Base-by-base conservation (phyloP, 2,329 filamentous ascomycete species). In the Talaromyces verruculosus region DNA sequence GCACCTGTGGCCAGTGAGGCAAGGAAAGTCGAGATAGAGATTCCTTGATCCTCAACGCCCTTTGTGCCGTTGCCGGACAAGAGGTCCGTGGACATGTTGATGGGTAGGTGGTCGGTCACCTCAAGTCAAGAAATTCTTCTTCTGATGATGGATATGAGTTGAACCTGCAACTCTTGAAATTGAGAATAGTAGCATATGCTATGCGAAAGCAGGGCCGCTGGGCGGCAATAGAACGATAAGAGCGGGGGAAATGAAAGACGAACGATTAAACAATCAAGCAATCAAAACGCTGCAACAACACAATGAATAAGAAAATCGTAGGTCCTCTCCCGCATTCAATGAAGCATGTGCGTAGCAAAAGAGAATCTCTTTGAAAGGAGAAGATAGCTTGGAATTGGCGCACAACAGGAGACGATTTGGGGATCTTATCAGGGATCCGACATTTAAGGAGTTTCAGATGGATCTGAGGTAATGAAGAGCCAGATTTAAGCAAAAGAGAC, bases 1-100 rank as follows among this genome's bases (percentile, higher is more conserved):
- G 89, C 74, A 73, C 88, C 88, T 60, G 87, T 84, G 41, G 82
- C 83, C 68, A 91, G 74, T 49, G 89, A 89, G 61, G 89, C 87
- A 41, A 91, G 72, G 70, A 92, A 91, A n/a, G 85, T 79, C 53
- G 74, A 72, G 55, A 80, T 71, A 0, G 73, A 74, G 61, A 80
- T 76, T 28, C 79, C 79, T 55, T 74, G 71, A 22, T 71, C 72
- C n/a, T 68, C 71, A 61, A 75, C 72, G 75, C 78, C 41, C 55
- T 73, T 74, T 25, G 75, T 75, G 59, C 76, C 77, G 7, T 74
- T 75, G 43, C 75, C 69, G 67, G 79, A 72, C 51, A 80, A 70
- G 17, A 77, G 76, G 37, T 73, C 73, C 33, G 68, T 58, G 72
- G 41, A 43, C 66, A 69, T 68, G 22, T 55, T 68, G 45, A 15